phyloP scores from a whole-genome alignment of 352 stramenopile genomes.

The Phytophthora uliginosa region DNA sequence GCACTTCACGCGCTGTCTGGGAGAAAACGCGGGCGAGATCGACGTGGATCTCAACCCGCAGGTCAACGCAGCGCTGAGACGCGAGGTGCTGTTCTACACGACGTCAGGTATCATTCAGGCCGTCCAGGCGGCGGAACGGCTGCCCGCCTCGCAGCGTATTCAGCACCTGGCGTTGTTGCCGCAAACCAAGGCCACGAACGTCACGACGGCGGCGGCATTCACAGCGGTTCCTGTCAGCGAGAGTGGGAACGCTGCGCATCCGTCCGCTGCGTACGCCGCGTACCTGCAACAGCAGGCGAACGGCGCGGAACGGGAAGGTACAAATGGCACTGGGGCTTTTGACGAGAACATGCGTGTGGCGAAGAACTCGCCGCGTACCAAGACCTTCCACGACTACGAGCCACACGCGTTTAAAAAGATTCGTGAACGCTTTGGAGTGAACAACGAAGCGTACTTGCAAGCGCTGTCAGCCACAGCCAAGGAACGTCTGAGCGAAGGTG shows the following conservation, averaged over 20 bases:
- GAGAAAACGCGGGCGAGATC: constrained; percentile 64
- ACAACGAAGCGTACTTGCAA: constrained; percentile 86
- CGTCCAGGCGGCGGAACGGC: constrained; percentile 79
- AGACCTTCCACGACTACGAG: constrained; percentile 92
- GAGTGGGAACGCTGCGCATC: constrained; percentile 34
- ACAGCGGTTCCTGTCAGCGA: constrained; percentile 42
- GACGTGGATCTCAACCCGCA: constrained; percentile 90
- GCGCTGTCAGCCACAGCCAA: constrained; percentile 89
- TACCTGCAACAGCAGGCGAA: constrained; percentile 69
- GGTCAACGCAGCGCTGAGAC: constrained; percentile 88
- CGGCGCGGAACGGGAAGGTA: constrained; percentile 41
- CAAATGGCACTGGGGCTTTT: constrained; percentile 52
- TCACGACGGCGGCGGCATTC: constrained; percentile 30
- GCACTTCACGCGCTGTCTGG: constrained; percentile 78
- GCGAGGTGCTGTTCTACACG: constrained; percentile 93
- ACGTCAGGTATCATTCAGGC: constrained; percentile 92
- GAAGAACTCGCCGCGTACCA: constrained; percentile 81
- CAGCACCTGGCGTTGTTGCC: constrained; percentile 86
- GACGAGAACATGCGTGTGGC: constrained; percentile 79
- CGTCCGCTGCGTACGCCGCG: constrained; percentile 49
- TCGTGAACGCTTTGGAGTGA: constrained; percentile 86
- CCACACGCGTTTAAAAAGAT: constrained; percentile 92
- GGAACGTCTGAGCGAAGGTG: constrained; percentile 90
- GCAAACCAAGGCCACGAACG: constrained; percentile 65
- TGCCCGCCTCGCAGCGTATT: constrained; percentile 82